Evolutionary conservation across 2,329 filamentous ascomycete genomes (phyloP).

Genomic region (Fusarium subglutinans): DNA sequence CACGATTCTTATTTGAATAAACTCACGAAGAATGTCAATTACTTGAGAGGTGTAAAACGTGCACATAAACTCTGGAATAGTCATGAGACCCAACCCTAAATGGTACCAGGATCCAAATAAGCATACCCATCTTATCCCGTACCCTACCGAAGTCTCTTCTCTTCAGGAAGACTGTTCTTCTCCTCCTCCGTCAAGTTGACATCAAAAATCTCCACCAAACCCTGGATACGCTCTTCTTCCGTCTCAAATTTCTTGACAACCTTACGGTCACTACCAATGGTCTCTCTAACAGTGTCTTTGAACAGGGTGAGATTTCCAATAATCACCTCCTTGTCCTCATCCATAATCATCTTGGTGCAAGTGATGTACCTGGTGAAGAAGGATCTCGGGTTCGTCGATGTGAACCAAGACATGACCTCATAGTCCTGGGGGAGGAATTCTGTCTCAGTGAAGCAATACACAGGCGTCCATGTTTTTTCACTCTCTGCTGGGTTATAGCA

Average conservation of each 20-base stretch:
- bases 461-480: background rate
- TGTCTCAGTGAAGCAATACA: background rate
- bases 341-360: background rate
- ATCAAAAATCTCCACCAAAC: background rate
- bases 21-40: too few species aligned
- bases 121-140: too few species aligned
- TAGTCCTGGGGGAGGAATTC: background rate
- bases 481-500: background rate
- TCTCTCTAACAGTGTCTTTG: background rate
- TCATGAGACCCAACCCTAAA: too few species aligned
- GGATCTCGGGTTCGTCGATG: background rate
- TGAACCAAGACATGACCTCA: constrained; percentile 2
- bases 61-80: too few species aligned
- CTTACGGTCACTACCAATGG: background rate
- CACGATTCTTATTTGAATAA: too few species aligned
- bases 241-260: background rate
- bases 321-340: background rate
- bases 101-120: too few species aligned
- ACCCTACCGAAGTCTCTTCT: background rate
- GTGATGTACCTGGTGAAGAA: background rate
- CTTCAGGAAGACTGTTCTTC: background rate
- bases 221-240: background rate
- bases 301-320: background rate
- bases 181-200: background rate
- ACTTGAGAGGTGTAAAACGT: too few species aligned